Percentiles rank a stretch among this genome's conserved stretches.
Evolutionary conservation across 2,329 filamentous ascomycete species (phyloP).

Genomic region (Delphinella strobiligena): DNA sequence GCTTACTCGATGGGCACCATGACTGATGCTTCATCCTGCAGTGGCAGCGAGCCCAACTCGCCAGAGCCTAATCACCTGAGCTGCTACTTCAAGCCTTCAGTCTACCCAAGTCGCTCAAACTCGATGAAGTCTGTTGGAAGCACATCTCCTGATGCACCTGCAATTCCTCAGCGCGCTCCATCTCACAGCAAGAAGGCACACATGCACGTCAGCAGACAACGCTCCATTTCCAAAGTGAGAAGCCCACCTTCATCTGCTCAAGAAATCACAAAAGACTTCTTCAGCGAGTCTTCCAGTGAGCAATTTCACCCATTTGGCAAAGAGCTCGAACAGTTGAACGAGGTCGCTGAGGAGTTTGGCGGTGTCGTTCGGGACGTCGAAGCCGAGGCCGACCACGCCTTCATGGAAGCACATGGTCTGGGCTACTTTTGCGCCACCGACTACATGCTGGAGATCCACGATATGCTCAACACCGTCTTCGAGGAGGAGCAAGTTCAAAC

Average conservation of each 20-base stretch:
- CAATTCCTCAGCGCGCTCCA: constrained; percentile 64
- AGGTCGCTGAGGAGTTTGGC: constrained; percentile 81
- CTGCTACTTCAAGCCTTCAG: constrained; percentile 45
- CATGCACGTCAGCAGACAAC: constrained; percentile 59
- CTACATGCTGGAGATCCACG: constrained; percentile 70
- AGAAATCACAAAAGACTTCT: constrained; percentile 42
- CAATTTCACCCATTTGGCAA: constrained; percentile 66
- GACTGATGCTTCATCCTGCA: constrained; percentile 50
- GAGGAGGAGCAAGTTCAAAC: constrained; percentile 14
- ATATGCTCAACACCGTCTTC: constrained; percentile 42
- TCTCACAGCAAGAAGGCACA: constrained; percentile 85
- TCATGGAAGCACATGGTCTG: constrained; percentile 58
- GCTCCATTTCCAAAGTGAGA: constrained; percentile 41
- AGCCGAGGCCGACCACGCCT: constrained; percentile 61
- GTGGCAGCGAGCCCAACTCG: constrained; percentile 31
- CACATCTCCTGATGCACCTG: constrained; percentile 43
- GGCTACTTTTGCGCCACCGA: constrained; percentile 66
- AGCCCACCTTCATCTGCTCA: constrained; percentile 33
- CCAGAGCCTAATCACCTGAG: constrained; percentile 44
- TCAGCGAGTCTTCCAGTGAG: constrained; percentile 26
- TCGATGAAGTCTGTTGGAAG: constrained; percentile 12
- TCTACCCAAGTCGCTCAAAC: constrained; percentile 11
- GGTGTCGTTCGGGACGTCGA: constrained; percentile 45
- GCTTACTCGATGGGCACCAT: constrained; percentile 37
- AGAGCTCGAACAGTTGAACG: constrained; percentile 83